Percentiles rank a stretch among this genome's conserved stretches.
Evolutionary conservation across 1,284 basidiomycete species (phyloP).

Genomic region (Anthracocystis panici-leucophaei): DNA sequence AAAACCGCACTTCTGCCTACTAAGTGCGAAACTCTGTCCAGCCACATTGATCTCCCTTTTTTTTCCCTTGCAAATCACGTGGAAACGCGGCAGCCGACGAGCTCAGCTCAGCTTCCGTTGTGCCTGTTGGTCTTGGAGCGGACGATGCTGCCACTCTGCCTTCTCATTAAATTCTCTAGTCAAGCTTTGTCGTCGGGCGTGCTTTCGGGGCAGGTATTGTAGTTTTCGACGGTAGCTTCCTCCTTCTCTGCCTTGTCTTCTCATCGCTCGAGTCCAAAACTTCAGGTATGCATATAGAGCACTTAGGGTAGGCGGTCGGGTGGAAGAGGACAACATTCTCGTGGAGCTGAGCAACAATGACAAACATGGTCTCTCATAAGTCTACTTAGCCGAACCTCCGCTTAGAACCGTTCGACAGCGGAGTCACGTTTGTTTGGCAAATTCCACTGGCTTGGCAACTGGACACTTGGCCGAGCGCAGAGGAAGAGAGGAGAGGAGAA

Average conservation of each 20-base stretch:
- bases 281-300: too few relatives aligned
- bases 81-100: not conserved
- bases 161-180: not conserved
- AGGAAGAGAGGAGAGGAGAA: too few relatives aligned
- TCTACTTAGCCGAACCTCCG: constrained; percentile 1
- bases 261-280: too few relatives aligned
- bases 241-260: too few relatives aligned
- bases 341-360: too few relatives aligned
- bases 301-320: too few relatives aligned
- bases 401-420: constrained; percentile 1
- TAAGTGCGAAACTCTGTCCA: not conserved
- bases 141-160: not conserved
- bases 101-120: not conserved
- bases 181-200: not conserved
- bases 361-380: too few relatives aligned
- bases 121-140: not conserved
- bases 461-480: not conserved
- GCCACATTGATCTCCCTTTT: not conserved
- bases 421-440: not conserved
- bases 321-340: too few relatives aligned
- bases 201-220: too few relatives aligned
- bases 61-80: constrained; percentile 5
- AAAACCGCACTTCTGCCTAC: too few relatives aligned
- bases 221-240: too few relatives aligned
- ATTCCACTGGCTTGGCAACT: not conserved